Evolutionary conservation across 352 stramenopile genomes (phyloP), one percentile per base, ranked within the genome.

Genomic region (Globisporangium parvum): DNA sequence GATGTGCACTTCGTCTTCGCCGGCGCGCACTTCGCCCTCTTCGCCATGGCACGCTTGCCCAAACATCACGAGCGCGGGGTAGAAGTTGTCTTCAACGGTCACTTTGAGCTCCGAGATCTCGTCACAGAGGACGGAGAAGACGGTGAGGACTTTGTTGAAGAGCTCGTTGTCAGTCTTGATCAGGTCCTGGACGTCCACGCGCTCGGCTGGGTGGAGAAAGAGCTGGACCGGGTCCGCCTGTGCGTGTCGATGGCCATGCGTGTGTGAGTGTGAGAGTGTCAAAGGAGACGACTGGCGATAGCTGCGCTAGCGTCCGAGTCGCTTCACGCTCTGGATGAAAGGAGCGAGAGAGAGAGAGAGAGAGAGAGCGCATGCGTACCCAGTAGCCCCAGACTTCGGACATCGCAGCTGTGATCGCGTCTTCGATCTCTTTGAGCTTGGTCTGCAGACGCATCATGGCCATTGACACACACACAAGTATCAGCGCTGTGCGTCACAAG

Each of bases 341-440:
- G n/a, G n/a, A n/a, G n/a, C n/a, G n/a, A n/a, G n/a, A n/a, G n/a
- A n/a, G n/a, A n/a, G 37, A 42, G 2, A n/a, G 2, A 42, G 5
- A 42, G 37, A 42, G 11, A 42, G 37, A 2, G 3, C 20, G 12
- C 20, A 33, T 9, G 56, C 64, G 59, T 69, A 93, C 83, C 84
- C 85, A 95, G 55, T 95, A 93, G 55, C 83, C 85, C 85, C 85
- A 95, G 8, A 95, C 82, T 80, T 95, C 85, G 12, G 85, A 95
- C 84, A 94, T 92, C 8, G 84, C 81, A 0, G 80, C 78, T 17
- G 82, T 92, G 57, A 95, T 86, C 0, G 81, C 82, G 47, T 94
- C 82, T 60, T 94, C 85, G 52, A 94, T 92, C 41, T 92, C 85
- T 62, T 93, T 92, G 23, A 94, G 60, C 60, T 90, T 92, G 6